Evolutionary conservation across 192 early-diverging fungal genomes (phyloP).

Genomic region (Phlyctochytrium arcticum): DNA sequence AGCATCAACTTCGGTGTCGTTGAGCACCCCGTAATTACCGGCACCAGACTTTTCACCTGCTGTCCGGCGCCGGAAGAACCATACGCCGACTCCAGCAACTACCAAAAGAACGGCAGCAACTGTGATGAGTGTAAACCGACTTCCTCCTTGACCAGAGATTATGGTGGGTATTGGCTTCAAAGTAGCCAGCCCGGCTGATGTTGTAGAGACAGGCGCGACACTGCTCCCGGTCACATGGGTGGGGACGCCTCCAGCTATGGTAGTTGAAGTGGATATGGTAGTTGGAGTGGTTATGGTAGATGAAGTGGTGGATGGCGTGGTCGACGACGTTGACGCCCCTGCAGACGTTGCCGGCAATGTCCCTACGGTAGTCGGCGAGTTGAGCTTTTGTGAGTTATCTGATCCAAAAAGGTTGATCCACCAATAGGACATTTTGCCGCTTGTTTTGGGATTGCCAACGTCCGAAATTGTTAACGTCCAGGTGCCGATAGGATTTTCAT

Average conservation of each 20-base stretch:
- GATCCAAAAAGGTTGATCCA: slow-evolving; percentile 39
- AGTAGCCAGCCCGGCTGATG: neutral
- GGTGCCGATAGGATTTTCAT: slow-evolving; percentile 76
- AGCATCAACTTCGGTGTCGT: slow-evolving; percentile 27
- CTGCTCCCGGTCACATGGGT: neutral
- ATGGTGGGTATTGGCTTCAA: neutral
- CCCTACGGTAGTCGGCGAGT: neutral
- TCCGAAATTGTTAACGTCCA: slow-evolving; percentile 60
- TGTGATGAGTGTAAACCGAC: neutral
- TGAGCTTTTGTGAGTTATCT: no score
- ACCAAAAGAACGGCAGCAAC: neutral
- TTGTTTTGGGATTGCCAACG: slow-evolving; percentile 7
- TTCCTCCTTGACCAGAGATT: slow-evolving; percentile 7
- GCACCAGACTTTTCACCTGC: neutral
- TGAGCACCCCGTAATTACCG: slow-evolving; percentile 26
- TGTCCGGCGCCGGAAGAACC: neutral
- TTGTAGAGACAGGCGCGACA: neutral
- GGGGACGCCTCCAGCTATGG: no score
- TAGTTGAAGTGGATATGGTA: neutral
- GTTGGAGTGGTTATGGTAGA: neutral
- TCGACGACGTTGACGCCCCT: slow-evolving; percentile 1
- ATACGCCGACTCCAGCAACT: neutral
- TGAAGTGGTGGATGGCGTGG: neutral
- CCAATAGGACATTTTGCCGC: slow-evolving; percentile 31
- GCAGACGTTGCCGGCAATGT: neutral